phyloP scores from a whole-genome alignment of 495 filamentous ascomycete genomes.

The Letharia lupina region DNA sequence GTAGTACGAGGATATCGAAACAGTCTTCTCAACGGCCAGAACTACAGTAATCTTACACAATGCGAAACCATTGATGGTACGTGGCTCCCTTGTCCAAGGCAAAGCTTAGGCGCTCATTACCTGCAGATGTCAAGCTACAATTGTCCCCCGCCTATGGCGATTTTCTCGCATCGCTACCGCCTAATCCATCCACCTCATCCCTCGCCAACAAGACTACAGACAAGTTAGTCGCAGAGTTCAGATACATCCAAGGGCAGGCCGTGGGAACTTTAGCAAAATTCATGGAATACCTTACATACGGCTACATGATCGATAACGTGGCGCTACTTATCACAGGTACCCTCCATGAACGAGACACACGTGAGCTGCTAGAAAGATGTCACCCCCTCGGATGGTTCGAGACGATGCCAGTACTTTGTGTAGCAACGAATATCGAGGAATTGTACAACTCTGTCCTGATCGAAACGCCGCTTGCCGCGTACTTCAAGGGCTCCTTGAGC shows the following conservation, averaged over 20 bases:
- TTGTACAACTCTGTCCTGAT: conserved; percentile 96
- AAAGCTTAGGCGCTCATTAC: background rate
- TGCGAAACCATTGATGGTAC: conserved; percentile 97
- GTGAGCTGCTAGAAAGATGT: conserved; percentile 90
- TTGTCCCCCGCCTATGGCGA: conserved; percentile 95
- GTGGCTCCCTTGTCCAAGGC: conserved; percentile 19
- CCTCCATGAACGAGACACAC: conserved; percentile 92
- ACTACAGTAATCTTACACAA: conserved; percentile 94
- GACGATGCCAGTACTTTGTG: conserved; percentile 94
- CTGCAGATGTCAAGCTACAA: conserved; percentile 89
- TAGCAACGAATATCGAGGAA: conserved; percentile 96
- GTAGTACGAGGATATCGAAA: conserved; percentile 96
- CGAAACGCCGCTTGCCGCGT: conserved; percentile 89
- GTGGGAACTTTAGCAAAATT: conserved; percentile 86
- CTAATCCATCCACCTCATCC: conserved; percentile 91
- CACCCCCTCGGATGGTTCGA: conserved; percentile 99
- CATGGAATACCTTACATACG: conserved; percentile 94
- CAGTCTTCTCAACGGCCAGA: conserved; percentile 76
- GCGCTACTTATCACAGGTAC: conserved; percentile 97
- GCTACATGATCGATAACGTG: conserved; percentile 99
- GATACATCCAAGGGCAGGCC: conserved; percentile 87
- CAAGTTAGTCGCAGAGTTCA: conserved; percentile 95
- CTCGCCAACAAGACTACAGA: conserved; percentile 93
- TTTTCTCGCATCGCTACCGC: conserved; percentile 87
- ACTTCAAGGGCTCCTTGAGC: conserved; percentile 91